Evolutionary conservation across 202 grass and related monocot genomes (phyloP).

Genomic region (Hordeum pubiflorum): DNA sequence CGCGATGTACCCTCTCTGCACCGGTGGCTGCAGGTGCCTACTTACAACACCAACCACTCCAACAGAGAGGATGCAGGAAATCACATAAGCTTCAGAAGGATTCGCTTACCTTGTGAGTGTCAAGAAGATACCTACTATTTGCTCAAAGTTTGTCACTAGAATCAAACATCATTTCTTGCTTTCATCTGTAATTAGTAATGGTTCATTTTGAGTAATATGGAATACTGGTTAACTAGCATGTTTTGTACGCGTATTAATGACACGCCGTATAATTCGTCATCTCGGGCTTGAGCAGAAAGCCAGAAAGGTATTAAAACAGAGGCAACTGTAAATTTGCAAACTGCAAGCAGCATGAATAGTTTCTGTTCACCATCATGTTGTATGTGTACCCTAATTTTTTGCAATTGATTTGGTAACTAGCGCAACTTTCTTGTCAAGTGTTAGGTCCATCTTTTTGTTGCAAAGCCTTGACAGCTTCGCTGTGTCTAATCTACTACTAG

Average conservation of each 20-base stretch:
- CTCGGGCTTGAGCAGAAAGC: neutral
- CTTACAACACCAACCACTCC: conserved; percentile 40
- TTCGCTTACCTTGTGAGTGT: conserved; percentile 44
- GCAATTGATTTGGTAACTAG: neutral
- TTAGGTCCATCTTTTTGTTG: neutral
- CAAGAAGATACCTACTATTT: neutral
- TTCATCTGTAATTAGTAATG: neutral
- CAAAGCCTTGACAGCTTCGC: neutral
- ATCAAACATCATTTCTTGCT: neutral
- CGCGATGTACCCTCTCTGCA: no score
- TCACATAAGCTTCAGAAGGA: conserved; percentile 39
- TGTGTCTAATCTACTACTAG: neutral
- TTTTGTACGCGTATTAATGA: neutral
- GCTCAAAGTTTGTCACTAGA: neutral
- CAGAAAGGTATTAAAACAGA: neutral
- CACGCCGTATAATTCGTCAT: neutral
- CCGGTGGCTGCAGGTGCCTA: conserved; percentile 22
- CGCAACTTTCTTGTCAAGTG: neutral
- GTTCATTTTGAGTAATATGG: neutral
- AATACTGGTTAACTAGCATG: neutral
- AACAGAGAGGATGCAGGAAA: conserved; percentile 35
- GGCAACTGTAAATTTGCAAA: neutral
- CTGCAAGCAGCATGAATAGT: neutral
- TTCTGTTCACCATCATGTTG: neutral
- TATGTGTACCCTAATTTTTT: neutral